These are phyloP conservation scores for Pseudogymnoascus sp. DNA, from an alignment of 2,329 filamentous ascomycete species.

Conservation along the genomic window DNA sequence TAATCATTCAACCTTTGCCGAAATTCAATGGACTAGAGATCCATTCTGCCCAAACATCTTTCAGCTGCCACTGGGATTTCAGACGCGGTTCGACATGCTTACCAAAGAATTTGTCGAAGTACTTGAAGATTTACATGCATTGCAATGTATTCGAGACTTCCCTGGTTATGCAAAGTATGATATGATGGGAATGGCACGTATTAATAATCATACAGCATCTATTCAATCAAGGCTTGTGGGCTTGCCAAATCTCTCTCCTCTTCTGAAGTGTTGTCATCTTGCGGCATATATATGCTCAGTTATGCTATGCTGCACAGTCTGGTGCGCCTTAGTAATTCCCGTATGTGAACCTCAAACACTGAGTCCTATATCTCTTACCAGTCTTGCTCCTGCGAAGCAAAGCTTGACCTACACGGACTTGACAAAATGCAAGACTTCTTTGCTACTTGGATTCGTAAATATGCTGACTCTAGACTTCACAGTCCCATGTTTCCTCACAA, in stretches of 20 bases:
- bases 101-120: constrained; percentile 28
- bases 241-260: constrained; percentile 18
- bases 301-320: constrained; percentile 34
- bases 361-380: neutral
- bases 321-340: constrained; percentile 31
- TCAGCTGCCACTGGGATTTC: constrained; percentile 30
- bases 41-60: constrained; percentile 25
- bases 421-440: neutral
- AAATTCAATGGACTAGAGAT: constrained; percentile 34
- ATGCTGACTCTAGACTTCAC: constrained; percentile 12
- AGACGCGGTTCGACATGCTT: constrained; percentile 20
- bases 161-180: constrained; percentile 16
- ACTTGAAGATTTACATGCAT: constrained; percentile 31
- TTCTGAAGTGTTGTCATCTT: constrained; percentile 30
- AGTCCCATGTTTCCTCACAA: constrained; percentile 28
- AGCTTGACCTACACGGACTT: neutral
- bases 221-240: constrained; percentile 32
- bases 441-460: neutral
- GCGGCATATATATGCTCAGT: constrained; percentile 34
- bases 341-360: constrained; percentile 25
- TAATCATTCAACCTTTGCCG: constrained; percentile 33
- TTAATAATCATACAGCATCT: constrained; percentile 35
- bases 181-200: constrained; percentile 23
- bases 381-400: neutral
- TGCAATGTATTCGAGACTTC: constrained; percentile 32